Conservation (phyloP, 73 alveolate genomes). For the Paraurostyla sp. region DNA sequence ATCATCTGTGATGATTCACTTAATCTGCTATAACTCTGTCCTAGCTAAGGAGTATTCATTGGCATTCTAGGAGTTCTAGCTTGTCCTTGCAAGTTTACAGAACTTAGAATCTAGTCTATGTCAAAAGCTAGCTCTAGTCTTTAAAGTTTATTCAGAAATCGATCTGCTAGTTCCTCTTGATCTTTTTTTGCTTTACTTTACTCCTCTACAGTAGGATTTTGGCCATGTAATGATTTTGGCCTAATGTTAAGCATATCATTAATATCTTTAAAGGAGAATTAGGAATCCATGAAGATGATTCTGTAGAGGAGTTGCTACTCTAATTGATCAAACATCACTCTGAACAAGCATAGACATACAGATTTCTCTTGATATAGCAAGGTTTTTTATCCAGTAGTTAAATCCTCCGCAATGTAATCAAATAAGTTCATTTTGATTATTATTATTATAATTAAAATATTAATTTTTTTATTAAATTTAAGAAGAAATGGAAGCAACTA, state of each 20-base stretch:
- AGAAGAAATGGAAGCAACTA: no score
- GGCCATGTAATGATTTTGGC: not conserved
- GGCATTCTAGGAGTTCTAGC: conserved; percentile 28
- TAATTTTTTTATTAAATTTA: no score
- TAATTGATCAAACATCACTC: conserved; percentile 24
- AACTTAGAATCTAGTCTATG: not conserved
- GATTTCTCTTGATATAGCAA: conserved; percentile 23
- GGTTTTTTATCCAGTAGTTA: not conserved
- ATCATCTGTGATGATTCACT: not conserved
- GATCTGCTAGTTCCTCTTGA: not conserved
- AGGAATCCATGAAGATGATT: not conserved
- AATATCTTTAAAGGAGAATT: not conserved
- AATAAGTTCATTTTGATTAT: conserved; percentile 29
- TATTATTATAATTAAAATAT: no score
- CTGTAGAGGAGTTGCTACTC: conserved; percentile 46
- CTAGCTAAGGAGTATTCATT: not conserved
- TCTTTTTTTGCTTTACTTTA: conserved; percentile 18
- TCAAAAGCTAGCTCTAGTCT: conserved; percentile 1
- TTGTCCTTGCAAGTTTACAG: not conserved
- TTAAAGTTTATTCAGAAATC: not conserved
- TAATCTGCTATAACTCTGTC: not conserved
- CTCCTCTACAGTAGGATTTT: not conserved
- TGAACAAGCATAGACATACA: conserved; percentile 36
- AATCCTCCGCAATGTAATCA: conserved; percentile 13
- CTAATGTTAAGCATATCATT: conserved; percentile 5